phyloP scores from a whole-genome alignment of 1,284 basidiomycete genomes.

The Tilletiopsis washingtonensis region DNA sequence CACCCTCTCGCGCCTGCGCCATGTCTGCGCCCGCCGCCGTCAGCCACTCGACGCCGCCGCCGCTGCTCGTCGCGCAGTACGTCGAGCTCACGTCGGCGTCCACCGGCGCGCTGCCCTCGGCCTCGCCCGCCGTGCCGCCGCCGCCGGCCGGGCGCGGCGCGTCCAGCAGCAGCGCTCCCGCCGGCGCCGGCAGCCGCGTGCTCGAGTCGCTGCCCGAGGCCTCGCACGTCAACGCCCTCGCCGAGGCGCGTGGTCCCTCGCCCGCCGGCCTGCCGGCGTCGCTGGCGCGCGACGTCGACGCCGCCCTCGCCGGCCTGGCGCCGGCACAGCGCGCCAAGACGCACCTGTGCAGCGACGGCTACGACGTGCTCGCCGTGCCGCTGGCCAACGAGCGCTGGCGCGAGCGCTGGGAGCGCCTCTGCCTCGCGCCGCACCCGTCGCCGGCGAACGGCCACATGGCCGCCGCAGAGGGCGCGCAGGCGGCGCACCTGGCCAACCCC shows the following conservation, averaged over 20 bases:
- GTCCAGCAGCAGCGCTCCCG: no score
- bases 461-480: background rate
- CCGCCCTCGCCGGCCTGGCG: constrained; percentile 28
- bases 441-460: background rate
- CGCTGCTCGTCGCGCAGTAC: no score
- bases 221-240: constrained; percentile 39
- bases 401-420: constrained; percentile 79
- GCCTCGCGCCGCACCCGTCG: constrained; percentile 53
- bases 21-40: no score
- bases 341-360: constrained; percentile 48
- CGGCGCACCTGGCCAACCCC: constrained; percentile 3
- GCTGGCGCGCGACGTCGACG: constrained; percentile 24
- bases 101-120: no score
- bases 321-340: constrained; percentile 10
- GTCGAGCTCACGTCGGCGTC: no score
- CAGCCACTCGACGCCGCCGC: no score
- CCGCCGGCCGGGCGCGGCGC: no score
- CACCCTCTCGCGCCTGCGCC: no score
- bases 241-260: constrained; percentile 26
- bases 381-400: constrained; percentile 81
- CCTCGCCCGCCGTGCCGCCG: no score
- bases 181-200: constrained; percentile 1
- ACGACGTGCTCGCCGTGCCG: constrained; percentile 64
- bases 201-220: constrained; percentile 39
- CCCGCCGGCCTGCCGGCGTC: constrained; percentile 15